Evolutionary conservation across 805 yeast genomes (phyloP), one percentile per base, ranked within the genome.

Genomic region (Candida khao-thaluensis): DNA sequence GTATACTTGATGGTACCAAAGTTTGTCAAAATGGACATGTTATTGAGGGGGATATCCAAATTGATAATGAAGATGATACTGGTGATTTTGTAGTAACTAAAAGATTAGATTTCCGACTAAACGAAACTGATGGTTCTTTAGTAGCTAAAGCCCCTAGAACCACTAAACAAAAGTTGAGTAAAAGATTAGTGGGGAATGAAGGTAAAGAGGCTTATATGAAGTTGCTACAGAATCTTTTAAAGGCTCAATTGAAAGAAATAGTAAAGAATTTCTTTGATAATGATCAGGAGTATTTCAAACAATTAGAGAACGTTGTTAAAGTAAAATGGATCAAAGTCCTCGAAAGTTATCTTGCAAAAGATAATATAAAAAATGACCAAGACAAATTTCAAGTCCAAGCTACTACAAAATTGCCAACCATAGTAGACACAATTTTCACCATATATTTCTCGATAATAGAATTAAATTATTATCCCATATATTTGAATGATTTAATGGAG

Each of bases 1-100:
- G 82, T 36, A 60, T 77, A 21, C 64, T 79, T 3, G 87, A 85
- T 52, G 99, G 99, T 17, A 77, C 77, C 36, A 74, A 81, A 41
- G 82, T 90, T 8, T 91, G 99, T 57, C 91, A 85, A 52, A 83
- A 76, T 53, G 98, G 98, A 4, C 99, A 91, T 62, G 89, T 90
- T 15, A 76, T 78, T 60, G 91, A 82, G 47, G 89, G 90, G 24
- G 84, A 81, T 45, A 55, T 84, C 18, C 95, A 87, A 56, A 71
- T 79, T 45, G 85, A 85, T 46, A 91, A 87, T 52, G 95, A 87
- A 33, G 89, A 82, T n/a, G 93, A 82, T 44, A 83, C 76, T 24
- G 91, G 81, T 43, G 85, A 76, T 24, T 64, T 57, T 31, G 71
- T 71, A 9, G 64, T 68, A 9, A 79, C 87, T 4, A 69, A 77